These are phyloP conservation scores for Rhodotorula sp. DNA, from an alignment of 1,284 basidiomycete genomes.

Conservation along the genomic window DNA sequence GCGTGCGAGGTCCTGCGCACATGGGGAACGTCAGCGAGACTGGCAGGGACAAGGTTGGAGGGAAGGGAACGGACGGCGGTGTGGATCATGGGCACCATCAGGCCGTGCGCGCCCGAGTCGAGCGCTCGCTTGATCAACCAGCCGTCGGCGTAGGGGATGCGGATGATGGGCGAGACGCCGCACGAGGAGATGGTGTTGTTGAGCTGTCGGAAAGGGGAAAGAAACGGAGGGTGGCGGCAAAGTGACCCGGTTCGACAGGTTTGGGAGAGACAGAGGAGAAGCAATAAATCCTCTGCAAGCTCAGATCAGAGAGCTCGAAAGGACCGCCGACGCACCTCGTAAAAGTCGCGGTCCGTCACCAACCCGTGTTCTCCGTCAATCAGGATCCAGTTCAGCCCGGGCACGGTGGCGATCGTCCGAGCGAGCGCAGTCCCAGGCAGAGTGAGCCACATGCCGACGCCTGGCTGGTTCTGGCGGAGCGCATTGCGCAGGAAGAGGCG, in stretches of 20 bases:
- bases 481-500: conserved; percentile 1
- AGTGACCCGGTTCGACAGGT: no score
- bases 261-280: no score
- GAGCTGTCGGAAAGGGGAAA: background rate
- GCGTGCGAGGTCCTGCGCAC: conserved; percentile 33
- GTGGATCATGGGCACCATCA: conserved; percentile 47
- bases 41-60: background rate
- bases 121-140: conserved; percentile 50
- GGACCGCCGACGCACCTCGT: background rate
- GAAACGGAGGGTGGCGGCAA: background rate
- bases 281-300: background rate
- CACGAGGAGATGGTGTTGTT: conserved; percentile 39
- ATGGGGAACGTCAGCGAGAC: background rate
- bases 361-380: conserved; percentile 9
- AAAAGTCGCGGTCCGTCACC: conserved; percentile 9
- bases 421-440: background rate
- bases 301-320: background rate
- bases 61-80: conserved; percentile 35
- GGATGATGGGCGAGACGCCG: conserved; percentile 48
- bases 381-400: conserved; percentile 6
- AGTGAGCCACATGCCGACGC: conserved; percentile 4
- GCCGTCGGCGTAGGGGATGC: conserved; percentile 47
- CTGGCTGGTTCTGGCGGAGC: background rate
- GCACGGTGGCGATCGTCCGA: background rate
- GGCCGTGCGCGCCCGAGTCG: conserved; percentile 48